Conservation (phyloP, 1,139 yeast genomes). For the Candida dubliniensis region DNA sequence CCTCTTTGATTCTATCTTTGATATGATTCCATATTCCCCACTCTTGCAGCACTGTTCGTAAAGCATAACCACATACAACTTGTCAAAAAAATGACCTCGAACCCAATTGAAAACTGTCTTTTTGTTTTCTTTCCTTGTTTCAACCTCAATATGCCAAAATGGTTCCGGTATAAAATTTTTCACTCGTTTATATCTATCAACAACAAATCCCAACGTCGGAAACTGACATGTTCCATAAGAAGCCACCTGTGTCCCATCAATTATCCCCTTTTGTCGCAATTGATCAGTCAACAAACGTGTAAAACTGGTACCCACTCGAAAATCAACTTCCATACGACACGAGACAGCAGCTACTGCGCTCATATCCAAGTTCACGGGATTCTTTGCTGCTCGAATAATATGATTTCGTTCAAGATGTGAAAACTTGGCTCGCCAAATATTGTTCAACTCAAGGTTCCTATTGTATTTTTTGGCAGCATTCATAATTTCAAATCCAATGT, state of each 20-base stretch:
- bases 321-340: constrained; percentile 83
- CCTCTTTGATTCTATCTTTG: constrained; percentile 56
- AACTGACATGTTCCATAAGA: constrained; percentile 97
- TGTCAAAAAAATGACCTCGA: constrained; percentile 69
- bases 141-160: constrained; percentile 73
- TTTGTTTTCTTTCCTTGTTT: constrained; percentile 42
- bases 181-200: constrained; percentile 84
- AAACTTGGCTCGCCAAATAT: constrained; percentile 74
- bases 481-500: constrained; percentile 84
- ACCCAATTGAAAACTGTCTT: constrained; percentile 61
- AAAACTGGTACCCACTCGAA: constrained; percentile 86
- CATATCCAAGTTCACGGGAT: constrained; percentile 65
- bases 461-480: constrained; percentile 66
- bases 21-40: constrained; percentile 48
- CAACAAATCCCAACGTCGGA: constrained; percentile 95
- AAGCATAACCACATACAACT: constrained; percentile 58
- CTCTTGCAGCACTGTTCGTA: constrained; percentile 63
- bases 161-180: constrained; percentile 70
- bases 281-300: constrained; percentile 71
- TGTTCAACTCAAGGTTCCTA: constrained; percentile 41
- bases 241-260: constrained; percentile 31
- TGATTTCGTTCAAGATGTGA: constrained; percentile 84
- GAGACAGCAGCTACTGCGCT: constrained; percentile 79
- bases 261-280: constrained; percentile 31
- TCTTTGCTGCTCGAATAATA: constrained; percentile 68